A percentile compares a stretch with the other conserved stretches of the same genome.
Conservation (phyloP, 352 stramenopile species). For the Globisporangium radiosum region DNA sequence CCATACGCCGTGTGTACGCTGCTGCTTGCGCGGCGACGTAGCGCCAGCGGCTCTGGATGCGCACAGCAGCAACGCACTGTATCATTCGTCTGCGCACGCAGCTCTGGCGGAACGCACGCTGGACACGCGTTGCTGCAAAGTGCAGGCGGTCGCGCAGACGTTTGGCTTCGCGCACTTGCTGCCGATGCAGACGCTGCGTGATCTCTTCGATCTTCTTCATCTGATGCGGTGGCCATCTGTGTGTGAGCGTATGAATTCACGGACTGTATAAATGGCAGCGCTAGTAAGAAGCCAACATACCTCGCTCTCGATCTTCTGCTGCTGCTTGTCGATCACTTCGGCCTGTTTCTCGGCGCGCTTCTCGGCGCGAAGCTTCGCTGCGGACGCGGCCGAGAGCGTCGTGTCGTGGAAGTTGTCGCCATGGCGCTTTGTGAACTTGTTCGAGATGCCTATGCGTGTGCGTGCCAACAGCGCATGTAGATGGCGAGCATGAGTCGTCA, state of each 20-base stretch:
- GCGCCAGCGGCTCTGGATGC: constrained; percentile 44
- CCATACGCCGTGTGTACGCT: constrained; percentile 5
- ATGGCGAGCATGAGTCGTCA: too few relatives aligned
- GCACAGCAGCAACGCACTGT: constrained; percentile 22
- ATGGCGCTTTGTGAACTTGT: constrained; percentile 79
- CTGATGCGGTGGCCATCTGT: constrained; percentile 12
- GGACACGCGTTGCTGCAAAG: constrained; percentile 43
- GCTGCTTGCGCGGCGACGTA: constrained; percentile 19
- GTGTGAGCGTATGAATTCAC: background rate
- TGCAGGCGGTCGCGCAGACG: constrained; percentile 45
- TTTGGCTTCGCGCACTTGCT: constrained; percentile 64
- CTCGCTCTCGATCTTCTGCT: constrained; percentile 73
- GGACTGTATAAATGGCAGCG: background rate
- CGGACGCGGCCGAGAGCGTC: constrained; percentile 60
- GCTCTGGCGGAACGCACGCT: constrained; percentile 32
- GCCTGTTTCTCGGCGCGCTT: constrained; percentile 55
- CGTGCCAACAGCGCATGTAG: background rate
- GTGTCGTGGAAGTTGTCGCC: constrained; percentile 67
- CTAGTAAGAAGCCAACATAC: constrained; percentile 17
- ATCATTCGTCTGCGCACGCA: constrained; percentile 7
- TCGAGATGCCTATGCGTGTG: constrained; percentile 48
- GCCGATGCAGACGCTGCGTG: constrained; percentile 52
- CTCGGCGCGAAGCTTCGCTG: constrained; percentile 57
- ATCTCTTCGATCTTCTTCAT: constrained; percentile 77
- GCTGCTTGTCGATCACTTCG: constrained; percentile 68